Conservation (phyloP, 306 rosid species). For the Leucaena leucocephala region DNA sequence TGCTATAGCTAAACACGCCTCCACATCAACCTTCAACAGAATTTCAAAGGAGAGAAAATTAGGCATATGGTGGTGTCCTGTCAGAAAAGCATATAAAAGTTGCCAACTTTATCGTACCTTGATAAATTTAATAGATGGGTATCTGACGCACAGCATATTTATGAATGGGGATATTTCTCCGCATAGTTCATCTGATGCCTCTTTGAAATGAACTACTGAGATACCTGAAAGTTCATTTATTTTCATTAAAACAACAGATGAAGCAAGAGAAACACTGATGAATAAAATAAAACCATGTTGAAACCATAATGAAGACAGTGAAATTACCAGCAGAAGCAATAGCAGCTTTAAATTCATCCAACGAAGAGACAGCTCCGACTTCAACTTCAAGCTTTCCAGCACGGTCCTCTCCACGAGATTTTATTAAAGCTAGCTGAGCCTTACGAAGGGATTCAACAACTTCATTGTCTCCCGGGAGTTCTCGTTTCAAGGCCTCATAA, state of each 20-base stretch:
- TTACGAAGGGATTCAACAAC: constrained; percentile 71
- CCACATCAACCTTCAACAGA: constrained; percentile 62
- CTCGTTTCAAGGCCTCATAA: constrained; percentile 67
- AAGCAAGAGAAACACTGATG: constrained; percentile 28
- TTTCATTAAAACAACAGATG: constrained; percentile 27
- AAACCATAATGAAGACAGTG: constrained; percentile 1
- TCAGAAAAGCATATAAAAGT: neutral
- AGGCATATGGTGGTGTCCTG: constrained; percentile 11
- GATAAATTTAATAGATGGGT: constrained; percentile 59
- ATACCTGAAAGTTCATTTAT: constrained; percentile 60
- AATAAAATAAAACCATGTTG: constrained; percentile 4
- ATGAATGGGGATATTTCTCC: constrained; percentile 83
- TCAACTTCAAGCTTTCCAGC: constrained; percentile 63
- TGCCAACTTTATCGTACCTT: constrained; percentile 45
- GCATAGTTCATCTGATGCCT: constrained; percentile 60
- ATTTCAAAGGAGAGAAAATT: constrained; percentile 29
- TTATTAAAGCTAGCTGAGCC: constrained; percentile 66
- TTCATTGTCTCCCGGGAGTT: constrained; percentile 75
- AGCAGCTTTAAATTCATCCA: constrained; percentile 69
- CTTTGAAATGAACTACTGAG: constrained; percentile 79
- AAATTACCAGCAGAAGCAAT: constrained; percentile 70
- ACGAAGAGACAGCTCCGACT: constrained; percentile 74
- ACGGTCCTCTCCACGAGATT: constrained; percentile 49
- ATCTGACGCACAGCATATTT: constrained; percentile 68
- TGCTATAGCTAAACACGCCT: constrained; percentile 52